phyloP scores from a whole-genome alignment of 2,329 filamentous ascomycete genomes.

The Pseudogymnoascus sp. region DNA sequence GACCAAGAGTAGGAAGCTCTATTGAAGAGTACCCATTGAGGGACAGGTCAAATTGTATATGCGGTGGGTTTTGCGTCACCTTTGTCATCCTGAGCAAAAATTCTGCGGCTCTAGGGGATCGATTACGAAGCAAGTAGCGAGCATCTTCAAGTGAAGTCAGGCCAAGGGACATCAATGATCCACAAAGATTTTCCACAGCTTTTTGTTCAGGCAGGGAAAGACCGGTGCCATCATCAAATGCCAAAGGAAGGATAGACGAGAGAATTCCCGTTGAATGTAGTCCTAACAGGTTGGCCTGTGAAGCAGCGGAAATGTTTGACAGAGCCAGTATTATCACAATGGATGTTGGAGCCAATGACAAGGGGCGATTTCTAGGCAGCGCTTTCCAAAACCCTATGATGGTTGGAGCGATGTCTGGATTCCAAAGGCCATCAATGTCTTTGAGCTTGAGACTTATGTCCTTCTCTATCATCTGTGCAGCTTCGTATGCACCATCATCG shows the following conservation, averaged over 20 bases:
- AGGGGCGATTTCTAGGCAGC: slow-evolving; percentile 41
- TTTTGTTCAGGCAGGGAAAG: slow-evolving; percentile 48
- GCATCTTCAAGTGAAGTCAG: slow-evolving; percentile 76
- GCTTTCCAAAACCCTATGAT: slow-evolving; percentile 57
- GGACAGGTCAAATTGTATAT: slow-evolving; percentile 90
- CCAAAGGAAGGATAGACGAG: slow-evolving; percentile 54
- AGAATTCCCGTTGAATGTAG: slow-evolving; percentile 66
- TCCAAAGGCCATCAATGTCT: slow-evolving; percentile 44
- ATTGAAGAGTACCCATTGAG: slow-evolving; percentile 81
- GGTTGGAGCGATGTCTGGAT: slow-evolving; percentile 53
- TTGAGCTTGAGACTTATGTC: slow-evolving; percentile 42
- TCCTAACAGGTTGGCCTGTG: slow-evolving; percentile 59
- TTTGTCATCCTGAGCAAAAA: slow-evolving; percentile 69
- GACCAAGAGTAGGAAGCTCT: slow-evolving; percentile 78
- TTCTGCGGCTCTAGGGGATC: slow-evolving; percentile 47
- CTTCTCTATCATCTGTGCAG: slow-evolving; percentile 25
- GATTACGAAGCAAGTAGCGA: slow-evolving; percentile 55
- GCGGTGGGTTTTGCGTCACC: slow-evolving; percentile 66
- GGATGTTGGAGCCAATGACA: slow-evolving; percentile 43
- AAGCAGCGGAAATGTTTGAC: slow-evolving; percentile 46
- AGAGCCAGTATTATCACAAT: slow-evolving; percentile 48
- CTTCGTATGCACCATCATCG: slow-evolving; percentile 20
- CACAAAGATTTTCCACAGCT: slow-evolving; percentile 58
- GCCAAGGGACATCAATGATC: slow-evolving; percentile 62
- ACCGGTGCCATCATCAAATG: slow-evolving; percentile 44